Evolutionary conservation across 1,139 yeast species (phyloP).

Genomic region (Yarrowia galli): DNA sequence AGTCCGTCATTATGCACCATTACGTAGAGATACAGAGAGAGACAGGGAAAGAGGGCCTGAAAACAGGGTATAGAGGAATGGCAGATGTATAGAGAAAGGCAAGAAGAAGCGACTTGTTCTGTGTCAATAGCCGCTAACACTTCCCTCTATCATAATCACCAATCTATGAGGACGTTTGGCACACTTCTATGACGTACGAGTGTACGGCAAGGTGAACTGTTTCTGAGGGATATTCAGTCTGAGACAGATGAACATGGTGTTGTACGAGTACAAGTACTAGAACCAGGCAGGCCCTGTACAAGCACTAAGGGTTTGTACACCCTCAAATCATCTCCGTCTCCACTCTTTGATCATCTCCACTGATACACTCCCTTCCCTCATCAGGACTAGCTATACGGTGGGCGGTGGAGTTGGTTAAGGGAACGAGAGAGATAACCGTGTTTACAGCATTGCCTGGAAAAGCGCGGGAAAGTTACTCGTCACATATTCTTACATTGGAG

Average conservation of each 20-base stretch:
- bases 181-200: not conserved
- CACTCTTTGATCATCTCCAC: not conserved
- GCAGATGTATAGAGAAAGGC: not conserved
- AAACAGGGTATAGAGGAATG: not conserved
- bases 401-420: slow-evolving; percentile 13
- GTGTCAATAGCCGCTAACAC: not conserved
- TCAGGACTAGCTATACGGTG: not conserved
- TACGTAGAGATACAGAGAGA: not conserved
- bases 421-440: not conserved
- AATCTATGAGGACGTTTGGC: not conserved
- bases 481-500: not conserved
- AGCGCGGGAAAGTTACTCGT: not conserved
- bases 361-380: not conserved
- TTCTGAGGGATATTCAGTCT: not conserved
- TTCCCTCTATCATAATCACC: no score
- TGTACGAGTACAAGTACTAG: not conserved
- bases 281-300: no score
- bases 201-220: not conserved
- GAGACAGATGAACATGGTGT: not conserved
- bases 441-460: not conserved
- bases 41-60: not conserved
- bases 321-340: not conserved
- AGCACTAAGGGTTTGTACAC: no score
- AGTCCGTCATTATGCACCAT: slow-evolving; percentile 1
- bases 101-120: not conserved